These are phyloP conservation scores for Cymbopogon citratus DNA, from an alignment of 176 grass and related monocot genomes.

Conservation along the genomic window DNA sequence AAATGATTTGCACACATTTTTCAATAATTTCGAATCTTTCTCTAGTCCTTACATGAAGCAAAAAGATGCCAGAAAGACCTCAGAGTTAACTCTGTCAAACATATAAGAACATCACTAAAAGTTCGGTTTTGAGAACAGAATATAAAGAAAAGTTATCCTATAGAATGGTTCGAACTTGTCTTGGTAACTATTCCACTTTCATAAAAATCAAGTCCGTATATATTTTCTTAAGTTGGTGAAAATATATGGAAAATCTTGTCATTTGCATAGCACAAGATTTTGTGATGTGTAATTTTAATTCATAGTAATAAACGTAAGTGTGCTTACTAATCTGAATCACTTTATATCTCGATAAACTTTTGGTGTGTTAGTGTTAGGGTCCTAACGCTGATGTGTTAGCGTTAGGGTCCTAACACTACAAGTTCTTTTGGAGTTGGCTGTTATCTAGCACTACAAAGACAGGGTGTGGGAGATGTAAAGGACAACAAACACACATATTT, in stretches of 20 bases:
- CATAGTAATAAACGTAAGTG: background rate
- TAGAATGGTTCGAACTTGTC: background rate
- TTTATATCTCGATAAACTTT: background rate
- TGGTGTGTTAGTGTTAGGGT: background rate
- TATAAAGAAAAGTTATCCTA: background rate
- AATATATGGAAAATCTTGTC: background rate
- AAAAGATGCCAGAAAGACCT: background rate
- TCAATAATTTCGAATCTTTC: background rate
- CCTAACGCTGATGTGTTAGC: no score
- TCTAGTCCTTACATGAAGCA: background rate
- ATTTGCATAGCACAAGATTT: background rate
- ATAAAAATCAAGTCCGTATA: background rate
- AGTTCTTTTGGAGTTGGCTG: background rate
- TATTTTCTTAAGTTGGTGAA: background rate
- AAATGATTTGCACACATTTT: background rate
- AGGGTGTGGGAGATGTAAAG: background rate
- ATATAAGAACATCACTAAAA: background rate
- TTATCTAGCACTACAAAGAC: background rate
- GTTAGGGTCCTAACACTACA: background rate
- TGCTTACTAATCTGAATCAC: background rate
- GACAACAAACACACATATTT: background rate
- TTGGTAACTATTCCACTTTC: background rate
- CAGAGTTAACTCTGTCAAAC: background rate
- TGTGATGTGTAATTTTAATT: background rate
- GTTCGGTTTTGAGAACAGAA: background rate